Conservation (phyloP, 768 basidiomycete genomes). For the Termitomyces sp. region DNA sequence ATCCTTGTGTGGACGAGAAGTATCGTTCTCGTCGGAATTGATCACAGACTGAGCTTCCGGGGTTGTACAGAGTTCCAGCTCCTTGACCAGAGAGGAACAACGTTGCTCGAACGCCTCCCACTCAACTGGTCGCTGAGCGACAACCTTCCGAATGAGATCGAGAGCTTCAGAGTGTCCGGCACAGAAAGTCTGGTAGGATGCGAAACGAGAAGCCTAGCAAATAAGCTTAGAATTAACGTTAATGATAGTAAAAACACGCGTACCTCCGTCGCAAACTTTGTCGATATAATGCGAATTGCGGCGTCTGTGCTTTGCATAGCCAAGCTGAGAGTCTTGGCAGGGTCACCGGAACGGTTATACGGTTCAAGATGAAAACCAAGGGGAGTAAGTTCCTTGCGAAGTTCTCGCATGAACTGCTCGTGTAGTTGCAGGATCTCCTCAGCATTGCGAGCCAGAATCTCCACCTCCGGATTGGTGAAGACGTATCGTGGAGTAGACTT, state of each 20-base stretch:
- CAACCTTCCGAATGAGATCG: constrained; percentile 62
- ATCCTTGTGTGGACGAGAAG: constrained; percentile 16
- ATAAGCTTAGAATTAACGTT: constrained; percentile 1
- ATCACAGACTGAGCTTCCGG: constrained; percentile 5
- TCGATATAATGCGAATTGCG: constrained; percentile 44
- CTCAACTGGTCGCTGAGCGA: constrained; percentile 58
- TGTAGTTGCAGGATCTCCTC: constrained; percentile 64
- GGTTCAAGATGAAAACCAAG: constrained; percentile 42
- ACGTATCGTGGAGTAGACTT: constrained; percentile 39
- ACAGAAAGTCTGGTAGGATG: constrained; percentile 82
- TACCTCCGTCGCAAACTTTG: constrained; percentile 57
- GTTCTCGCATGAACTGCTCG: constrained; percentile 54
- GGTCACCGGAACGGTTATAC: constrained; percentile 12
- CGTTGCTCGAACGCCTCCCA: constrained; percentile 83
- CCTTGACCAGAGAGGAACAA: constrained; percentile 52
- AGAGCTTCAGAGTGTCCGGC: constrained; percentile 80
- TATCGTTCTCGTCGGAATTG: constrained; percentile 13
- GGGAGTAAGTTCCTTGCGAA: constrained; percentile 42
- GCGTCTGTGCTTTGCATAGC: constrained; percentile 30
- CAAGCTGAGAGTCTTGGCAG: constrained; percentile 12
- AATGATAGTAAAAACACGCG: constrained; percentile 12
- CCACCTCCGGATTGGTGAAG: constrained; percentile 53
- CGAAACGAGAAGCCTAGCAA: constrained; percentile 63
- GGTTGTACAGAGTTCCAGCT: constrained; percentile 23
- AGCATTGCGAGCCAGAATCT: constrained; percentile 59